Percentiles rank a stretch among this genome's conserved stretches.
phyloP scores from a whole-genome alignment of 2,329 filamentous ascomycete genomes.

The Monilinia vaccinii-corymbosi region DNA sequence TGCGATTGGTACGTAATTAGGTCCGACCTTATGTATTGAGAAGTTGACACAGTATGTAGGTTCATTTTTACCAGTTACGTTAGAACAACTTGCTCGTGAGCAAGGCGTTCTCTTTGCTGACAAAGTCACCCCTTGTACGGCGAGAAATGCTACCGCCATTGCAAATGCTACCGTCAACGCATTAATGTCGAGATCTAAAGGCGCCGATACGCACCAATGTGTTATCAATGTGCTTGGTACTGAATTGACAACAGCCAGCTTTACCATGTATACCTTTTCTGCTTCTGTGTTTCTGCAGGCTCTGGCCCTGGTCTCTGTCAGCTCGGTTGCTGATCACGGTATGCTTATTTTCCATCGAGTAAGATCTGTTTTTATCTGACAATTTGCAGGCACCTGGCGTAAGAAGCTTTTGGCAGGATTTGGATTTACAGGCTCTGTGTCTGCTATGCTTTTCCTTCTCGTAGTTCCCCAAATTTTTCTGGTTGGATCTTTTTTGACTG shows the following conservation, averaged over 20 bases:
- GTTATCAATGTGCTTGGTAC: slow-evolving; percentile 71
- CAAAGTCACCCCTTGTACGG: slow-evolving; percentile 62
- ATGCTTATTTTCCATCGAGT: not conserved
- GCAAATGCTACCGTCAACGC: slow-evolving; percentile 15
- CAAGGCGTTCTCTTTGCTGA: slow-evolving; percentile 81
- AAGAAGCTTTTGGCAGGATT: slow-evolving; percentile 80
- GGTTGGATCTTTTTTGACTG: slow-evolving; percentile 70
- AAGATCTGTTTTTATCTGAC: not conserved
- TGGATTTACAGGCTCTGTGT: slow-evolving; percentile 70
- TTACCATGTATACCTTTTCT: slow-evolving; percentile 97
- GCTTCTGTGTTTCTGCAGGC: slow-evolving; percentile 82
- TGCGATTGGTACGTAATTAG: slow-evolving; percentile 55
- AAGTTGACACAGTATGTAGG: slow-evolving; percentile 34
- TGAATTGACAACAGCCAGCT: slow-evolving; percentile 90
- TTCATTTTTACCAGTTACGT: slow-evolving; percentile 92
- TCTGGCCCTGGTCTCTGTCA: slow-evolving; percentile 87
- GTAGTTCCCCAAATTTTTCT: slow-evolving; percentile 67
- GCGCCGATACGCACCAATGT: slow-evolving; percentile 40
- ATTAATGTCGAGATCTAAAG: slow-evolving; percentile 19
- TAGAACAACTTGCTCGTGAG: slow-evolving; percentile 88
- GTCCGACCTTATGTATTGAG: not conserved
- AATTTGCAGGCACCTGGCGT: slow-evolving; percentile 49
- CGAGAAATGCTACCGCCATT: slow-evolving; percentile 26
- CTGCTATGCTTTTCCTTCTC: slow-evolving; percentile 81
- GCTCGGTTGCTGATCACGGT: slow-evolving; percentile 88